Conservation (phyloP, 1,139 yeast species). For the Yamadazyma pseudoaaseri region DNA sequence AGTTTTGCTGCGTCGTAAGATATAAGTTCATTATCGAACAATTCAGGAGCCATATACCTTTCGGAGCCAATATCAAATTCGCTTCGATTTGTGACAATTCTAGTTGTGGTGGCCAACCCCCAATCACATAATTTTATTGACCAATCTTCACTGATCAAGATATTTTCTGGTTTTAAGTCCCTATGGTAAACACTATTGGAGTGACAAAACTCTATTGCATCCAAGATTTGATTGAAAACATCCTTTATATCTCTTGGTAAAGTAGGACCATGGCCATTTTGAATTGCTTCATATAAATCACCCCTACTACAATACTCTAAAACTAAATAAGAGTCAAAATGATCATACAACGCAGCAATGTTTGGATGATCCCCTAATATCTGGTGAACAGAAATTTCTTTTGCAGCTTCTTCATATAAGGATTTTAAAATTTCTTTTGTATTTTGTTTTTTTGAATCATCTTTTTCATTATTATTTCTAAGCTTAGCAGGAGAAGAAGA, state of each 20-base stretch:
- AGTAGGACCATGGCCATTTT: constrained; percentile 77
- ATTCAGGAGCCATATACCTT: constrained; percentile 96
- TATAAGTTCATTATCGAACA: constrained; percentile 60
- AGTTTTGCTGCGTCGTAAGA: constrained; percentile 82
- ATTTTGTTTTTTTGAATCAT: constrained; percentile 15
- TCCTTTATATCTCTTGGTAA: constrained; percentile 72
- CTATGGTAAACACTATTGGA: constrained; percentile 73
- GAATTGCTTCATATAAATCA: constrained; percentile 90
- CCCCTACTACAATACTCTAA: constrained; percentile 91
- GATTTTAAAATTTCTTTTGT: constrained; percentile 28
- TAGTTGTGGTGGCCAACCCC: constrained; percentile 81
- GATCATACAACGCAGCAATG: constrained; percentile 69
- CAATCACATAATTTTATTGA: constrained; percentile 83
- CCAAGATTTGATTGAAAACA: constrained; percentile 72
- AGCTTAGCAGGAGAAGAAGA: constrained; percentile 41
- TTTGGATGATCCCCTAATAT: constrained; percentile 65
- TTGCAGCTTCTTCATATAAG: constrained; percentile 64
- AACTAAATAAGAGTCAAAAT: constrained; percentile 76
- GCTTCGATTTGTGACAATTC: constrained; percentile 44
- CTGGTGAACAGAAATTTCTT: constrained; percentile 74
- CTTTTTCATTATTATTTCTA: constrained; percentile 12
- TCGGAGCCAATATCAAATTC: constrained; percentile 95
- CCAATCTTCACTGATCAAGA: constrained; percentile 76
- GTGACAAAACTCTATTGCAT: constrained; percentile 79
- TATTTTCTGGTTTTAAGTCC: constrained; percentile 89